Evolutionary conservation across 2,329 filamentous ascomycete genomes (phyloP).

Genomic region (Claviceps sp.): DNA sequence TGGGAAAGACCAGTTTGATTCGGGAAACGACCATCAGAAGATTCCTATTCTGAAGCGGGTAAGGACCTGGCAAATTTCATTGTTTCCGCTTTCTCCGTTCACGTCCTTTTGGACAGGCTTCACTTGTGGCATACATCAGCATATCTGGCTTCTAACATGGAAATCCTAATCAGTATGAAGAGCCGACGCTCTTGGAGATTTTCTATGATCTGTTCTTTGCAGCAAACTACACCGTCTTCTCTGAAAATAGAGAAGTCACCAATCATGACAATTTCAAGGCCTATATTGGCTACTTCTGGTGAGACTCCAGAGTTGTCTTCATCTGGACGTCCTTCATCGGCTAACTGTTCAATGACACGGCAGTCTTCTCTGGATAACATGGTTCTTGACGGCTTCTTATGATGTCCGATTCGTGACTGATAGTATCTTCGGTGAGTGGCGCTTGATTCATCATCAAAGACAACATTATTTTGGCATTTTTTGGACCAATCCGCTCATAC

Average conservation of each 20-base stretch:
- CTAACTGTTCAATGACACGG: background rate
- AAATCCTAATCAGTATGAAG: slow-evolving; percentile 15
- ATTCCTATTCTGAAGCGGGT: background rate
- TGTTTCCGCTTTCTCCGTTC: background rate
- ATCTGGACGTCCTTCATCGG: background rate
- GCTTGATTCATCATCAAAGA: background rate
- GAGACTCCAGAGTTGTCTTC: background rate
- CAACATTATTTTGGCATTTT: background rate
- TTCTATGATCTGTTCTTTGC: slow-evolving; percentile 31
- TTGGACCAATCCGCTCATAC: background rate
- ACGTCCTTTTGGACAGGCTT: background rate
- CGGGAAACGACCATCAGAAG: background rate
- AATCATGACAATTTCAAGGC: slow-evolving; percentile 18
- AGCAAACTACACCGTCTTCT: slow-evolving; percentile 51
- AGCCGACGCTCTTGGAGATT: slow-evolving; percentile 23
- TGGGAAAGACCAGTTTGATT: background rate
- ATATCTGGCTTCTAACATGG: background rate
- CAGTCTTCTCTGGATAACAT: slow-evolving; percentile 55
- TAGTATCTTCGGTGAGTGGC: slow-evolving; percentile 37
- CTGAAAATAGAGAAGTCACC: slow-evolving; percentile 19
- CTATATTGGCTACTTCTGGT: slow-evolving; percentile 25
- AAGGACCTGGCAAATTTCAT: background rate
- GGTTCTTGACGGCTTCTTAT: slow-evolving; percentile 49
- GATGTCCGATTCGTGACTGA: slow-evolving; percentile 54
- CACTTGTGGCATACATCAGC: background rate